phyloP scores from a whole-genome alignment of 108 stramenopile species.

The Skeletonema grethae region DNA sequence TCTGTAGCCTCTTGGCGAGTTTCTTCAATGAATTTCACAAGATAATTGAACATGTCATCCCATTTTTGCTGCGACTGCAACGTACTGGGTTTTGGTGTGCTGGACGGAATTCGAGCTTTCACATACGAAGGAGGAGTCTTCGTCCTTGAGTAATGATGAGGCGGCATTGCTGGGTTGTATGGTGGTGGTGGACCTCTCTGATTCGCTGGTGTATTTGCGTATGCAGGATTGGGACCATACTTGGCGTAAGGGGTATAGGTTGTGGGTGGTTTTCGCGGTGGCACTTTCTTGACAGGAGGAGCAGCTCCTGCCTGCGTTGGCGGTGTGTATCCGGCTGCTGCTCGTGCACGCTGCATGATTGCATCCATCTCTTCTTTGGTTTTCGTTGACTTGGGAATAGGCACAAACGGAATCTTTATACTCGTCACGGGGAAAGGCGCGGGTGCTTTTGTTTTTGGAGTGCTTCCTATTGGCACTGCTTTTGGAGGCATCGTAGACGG shows the following conservation, averaged over 20 bases:
- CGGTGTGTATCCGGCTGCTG: conserved; percentile 78
- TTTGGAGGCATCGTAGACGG: neutral
- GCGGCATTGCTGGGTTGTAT: conserved; percentile 20
- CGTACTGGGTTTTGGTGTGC: conserved; percentile 33
- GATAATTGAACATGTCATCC: conserved; percentile 85
- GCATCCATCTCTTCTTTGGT: conserved; percentile 68
- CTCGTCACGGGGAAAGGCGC: conserved; percentile 22
- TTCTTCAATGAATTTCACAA: conserved; percentile 75
- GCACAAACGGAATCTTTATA: conserved; percentile 41
- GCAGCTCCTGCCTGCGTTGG: conserved; percentile 31
- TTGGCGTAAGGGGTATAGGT: neutral
- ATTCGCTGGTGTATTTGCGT: conserved; percentile 26
- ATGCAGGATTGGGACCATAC: neutral
- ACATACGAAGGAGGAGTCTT: conserved; percentile 13
- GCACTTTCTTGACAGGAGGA: conserved; percentile 47
- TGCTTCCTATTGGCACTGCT: neutral
- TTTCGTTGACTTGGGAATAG: conserved; percentile 61
- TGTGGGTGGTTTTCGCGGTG: conserved; percentile 14
- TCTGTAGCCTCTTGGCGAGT: conserved; percentile 57
- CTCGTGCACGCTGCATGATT: conserved; percentile 73
- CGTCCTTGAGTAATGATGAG: conserved; percentile 9
- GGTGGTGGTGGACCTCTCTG: conserved; percentile 16
- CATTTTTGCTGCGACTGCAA: conserved; percentile 78
- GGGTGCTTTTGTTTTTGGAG: conserved; percentile 12
- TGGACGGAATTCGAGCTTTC: conserved; percentile 32